A percentile compares a stretch with the other conserved stretches of the same genome.
phyloP scores from a whole-genome alignment of 2,329 filamentous ascomycete genomes.

The Phaeomoniella chlamydospora region DNA sequence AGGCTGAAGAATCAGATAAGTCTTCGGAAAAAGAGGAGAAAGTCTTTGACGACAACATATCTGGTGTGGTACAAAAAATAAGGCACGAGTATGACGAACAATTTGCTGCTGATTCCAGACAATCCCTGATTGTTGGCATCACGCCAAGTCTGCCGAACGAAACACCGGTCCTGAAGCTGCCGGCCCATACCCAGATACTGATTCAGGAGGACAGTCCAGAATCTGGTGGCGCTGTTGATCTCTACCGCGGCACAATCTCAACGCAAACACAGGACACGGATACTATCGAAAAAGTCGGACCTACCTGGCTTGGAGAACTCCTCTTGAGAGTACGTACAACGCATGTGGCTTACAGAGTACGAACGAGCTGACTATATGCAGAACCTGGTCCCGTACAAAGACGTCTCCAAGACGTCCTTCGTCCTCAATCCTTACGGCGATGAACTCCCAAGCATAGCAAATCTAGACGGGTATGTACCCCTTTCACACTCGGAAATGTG shows the following conservation, averaged over 20 bases:
- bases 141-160: conserved; percentile 27
- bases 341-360: too few species aligned
- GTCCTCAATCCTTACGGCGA: conserved; percentile 71
- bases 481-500: too few species aligned
- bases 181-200: conserved; percentile 40
- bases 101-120: conserved; percentile 20
- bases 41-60: conserved; percentile 30
- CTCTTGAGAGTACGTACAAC: conserved; percentile 48
- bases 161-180: conserved; percentile 27
- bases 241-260: conserved; percentile 80
- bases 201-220: conserved; percentile 53
- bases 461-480: conserved; percentile 47
- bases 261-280: conserved; percentile 65
- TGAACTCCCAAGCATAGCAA: conserved; percentile 57
- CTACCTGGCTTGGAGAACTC: conserved; percentile 85
- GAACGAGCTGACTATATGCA: conserved; percentile 21
- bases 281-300: conserved; percentile 69
- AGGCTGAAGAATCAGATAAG: conserved; percentile 39
- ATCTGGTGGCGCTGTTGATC: conserved; percentile 56
- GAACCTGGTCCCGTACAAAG: conserved; percentile 72
- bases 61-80: conserved; percentile 29
- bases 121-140: conserved; percentile 22
- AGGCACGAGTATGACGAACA: conserved; percentile 30
- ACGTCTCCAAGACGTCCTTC: conserved; percentile 94
- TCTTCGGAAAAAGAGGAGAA: conserved; percentile 39